Base-by-base conservation (phyloP, 306 rosid species). In the Elaeagnus macrophylla region DNA sequence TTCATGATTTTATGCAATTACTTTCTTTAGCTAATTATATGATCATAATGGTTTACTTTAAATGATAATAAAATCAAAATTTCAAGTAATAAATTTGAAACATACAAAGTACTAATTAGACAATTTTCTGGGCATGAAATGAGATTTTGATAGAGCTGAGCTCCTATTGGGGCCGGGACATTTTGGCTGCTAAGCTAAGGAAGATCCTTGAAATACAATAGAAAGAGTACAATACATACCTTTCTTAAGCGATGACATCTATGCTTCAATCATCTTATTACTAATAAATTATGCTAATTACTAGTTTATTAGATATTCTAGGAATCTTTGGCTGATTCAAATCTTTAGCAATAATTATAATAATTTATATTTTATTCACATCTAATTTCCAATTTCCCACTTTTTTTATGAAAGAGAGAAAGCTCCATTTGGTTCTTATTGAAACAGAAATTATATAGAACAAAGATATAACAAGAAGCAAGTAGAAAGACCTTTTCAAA, bases 291-390 rank as follows among this genome's bases (percentile, higher is more conserved):
- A 36, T 18, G 16, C 36, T 14, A 6, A 16, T 6, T 36, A 37
- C 10, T 14, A 11, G 7, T 53, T 60, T 10, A 41, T 41, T 10
- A 41, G 13, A 45, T 63, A 70, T 56, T 52, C 11, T 40, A 25
- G 64, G 65, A 62, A 52, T 58, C 73, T 36, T 72, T 75, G 82
- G 57, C 81, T 56, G 11, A 37, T 77, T 79, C 83, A 81, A 79
- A 59, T 48, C 46, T 12, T 3, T 25, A 45, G 14, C 14, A 45
- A 5, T 6, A n/a, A 7, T 42, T 25, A 48, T 7, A 51, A 42
- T 70, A 57, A 54, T 54, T 46, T 18, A 73, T 59, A 64, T 69
- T 43, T 71, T 18, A 64, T 13, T 42, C 48, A 5, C 5, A 17
- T 10, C 6, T 45, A 2, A 17, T 3, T n/a, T 20, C 5, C 9